Evolutionary conservation across 257 asterid species (phyloP), one percentile per base, ranked within the genome.

Genomic region (Ehretia macrophylla): DNA sequence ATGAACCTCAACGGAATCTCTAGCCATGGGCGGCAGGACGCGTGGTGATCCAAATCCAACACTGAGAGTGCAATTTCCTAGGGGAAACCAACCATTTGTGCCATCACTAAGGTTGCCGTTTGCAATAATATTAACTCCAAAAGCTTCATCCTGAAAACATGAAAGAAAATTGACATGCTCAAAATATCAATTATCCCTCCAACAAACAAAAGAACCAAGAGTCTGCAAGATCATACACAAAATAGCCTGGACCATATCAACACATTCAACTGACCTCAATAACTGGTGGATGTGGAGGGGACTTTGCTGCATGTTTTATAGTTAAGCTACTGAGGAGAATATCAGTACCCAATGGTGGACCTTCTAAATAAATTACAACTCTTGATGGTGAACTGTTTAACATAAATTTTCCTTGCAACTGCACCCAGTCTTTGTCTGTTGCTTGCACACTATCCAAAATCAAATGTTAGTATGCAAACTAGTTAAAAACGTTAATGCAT

Each of bases 281-380:
- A 62, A 46, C 56, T 17, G 97, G 97, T 62, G 90, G 87, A 60
- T 74, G 59, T n/a, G 94, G 94, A 42, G 95, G 88, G 37, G 81
- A 66, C 83, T 80, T 86, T 21, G 90, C 70, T 45, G 99, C 97
- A 63, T 77, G 97, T 77, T 79, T 82, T 57, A 88, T 73, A 46
- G 73, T 72, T 8, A 84, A 66, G 68, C 65, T 81, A 59, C 86
- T 60, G 21, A 93, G 77, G 55, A 93, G 97, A 73, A 93, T 83
- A 66, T 93, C 99, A 0, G 80, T 85, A 45, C 99, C 95, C 0
- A 90, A 76, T 47, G 94, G 80, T 10, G 99, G 96, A 62, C 99
- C 99, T 79, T 93, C 99, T n/a, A 93, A 62, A 73, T 63, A 93
- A 56, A 93, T 66, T 55, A 86, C 80, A 4, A 69, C 85, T 66